Evolutionary conservation across 2,329 filamentous ascomycete species (phyloP).

Genomic region (Zymoseptoria crescenta): DNA sequence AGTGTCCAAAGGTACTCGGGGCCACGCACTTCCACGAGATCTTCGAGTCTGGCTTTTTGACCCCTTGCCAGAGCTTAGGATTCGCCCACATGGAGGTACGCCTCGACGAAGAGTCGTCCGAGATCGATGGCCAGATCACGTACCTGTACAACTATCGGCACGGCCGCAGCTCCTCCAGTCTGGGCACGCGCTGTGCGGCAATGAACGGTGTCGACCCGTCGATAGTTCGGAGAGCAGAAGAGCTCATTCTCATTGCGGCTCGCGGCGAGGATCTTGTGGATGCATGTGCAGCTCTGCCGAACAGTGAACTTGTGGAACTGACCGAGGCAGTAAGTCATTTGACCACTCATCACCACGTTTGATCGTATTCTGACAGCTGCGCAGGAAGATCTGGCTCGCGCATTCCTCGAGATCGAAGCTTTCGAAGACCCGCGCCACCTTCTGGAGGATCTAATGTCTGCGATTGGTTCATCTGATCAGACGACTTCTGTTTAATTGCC

Average conservation of each 20-base stretch:
- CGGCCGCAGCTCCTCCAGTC: conserved; percentile 71
- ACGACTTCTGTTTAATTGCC: background rate
- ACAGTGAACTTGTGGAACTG: conserved; percentile 57
- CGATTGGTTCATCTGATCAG: background rate
- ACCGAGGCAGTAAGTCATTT: conserved; percentile 50
- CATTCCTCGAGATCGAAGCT: conserved; percentile 35
- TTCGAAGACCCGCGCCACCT: conserved; percentile 28
- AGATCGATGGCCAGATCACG: conserved; percentile 48
- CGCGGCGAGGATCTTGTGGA: conserved; percentile 69
- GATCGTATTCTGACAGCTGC: conserved; percentile 3
- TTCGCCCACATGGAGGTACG: conserved; percentile 68
- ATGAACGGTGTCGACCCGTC: conserved; percentile 71
- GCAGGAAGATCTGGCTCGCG: conserved; percentile 37
- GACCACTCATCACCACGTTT: background rate
- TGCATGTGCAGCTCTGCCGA: conserved; percentile 60
- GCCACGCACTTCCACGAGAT: conserved; percentile 66
- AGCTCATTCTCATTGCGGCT: conserved; percentile 59
- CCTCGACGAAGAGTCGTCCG: conserved; percentile 46
- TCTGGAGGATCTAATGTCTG: conserved; percentile 33
- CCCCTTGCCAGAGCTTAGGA: conserved; percentile 41
- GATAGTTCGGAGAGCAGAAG: conserved; percentile 68
- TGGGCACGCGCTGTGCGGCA: conserved; percentile 75
- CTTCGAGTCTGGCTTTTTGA: conserved; percentile 56
- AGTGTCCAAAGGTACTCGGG: conserved; percentile 52
- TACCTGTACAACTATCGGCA: conserved; percentile 30